Base-by-base conservation (phyloP, 345 rosid genomes). In the Sisymbrium irio region DNA sequence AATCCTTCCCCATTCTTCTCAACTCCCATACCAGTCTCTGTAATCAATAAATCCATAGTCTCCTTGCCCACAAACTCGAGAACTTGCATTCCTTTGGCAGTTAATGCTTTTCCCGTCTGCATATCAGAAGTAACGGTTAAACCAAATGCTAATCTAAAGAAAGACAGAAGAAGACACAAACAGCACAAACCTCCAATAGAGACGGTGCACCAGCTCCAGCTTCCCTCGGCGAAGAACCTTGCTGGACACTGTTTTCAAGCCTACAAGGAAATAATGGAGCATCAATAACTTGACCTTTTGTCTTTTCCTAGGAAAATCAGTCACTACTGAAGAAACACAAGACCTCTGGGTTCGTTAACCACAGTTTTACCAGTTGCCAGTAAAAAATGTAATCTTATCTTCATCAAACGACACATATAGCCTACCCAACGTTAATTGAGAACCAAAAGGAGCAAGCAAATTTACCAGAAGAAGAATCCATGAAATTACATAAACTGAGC, bases 11-110 rank as follows among this genome's bases (percentile, higher is more conserved):
- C 42, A 37, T 80, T 86, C 81, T 86, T 90, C 54, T 87, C 97
- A 62, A 69, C 78, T 36, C 87, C 90, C 5, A 90, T 83, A 56
- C 97, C 96, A 72, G 97, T 82, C 87, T 96, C 99, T 13, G 82
- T 77, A 81, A 92, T 89, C 65, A 96, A 77, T 30, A 96, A 80
- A 85, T 96, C 99, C 84, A 92, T 82, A 13, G 97, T 92, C 81
- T 96, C 99, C 82, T 96, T 96, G 47, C 98, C 96, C 41, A 96
- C 93, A 72, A 74, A 83, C 74, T 96, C 99, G 77, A 96, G 97
- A 77, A 96, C 98, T 87, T 90, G 92, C 79, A 92, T 88, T 70
- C 99, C 99, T 88, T 85, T 96, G 12, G 96, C 81, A 22, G 96
- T 92, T 74, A 92, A 89, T 67, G 98, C 88, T 84, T 83, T 92